phyloP scores from a whole-genome alignment of 2,329 filamentous ascomycete species.

The Sarocladium brachiariae region DNA sequence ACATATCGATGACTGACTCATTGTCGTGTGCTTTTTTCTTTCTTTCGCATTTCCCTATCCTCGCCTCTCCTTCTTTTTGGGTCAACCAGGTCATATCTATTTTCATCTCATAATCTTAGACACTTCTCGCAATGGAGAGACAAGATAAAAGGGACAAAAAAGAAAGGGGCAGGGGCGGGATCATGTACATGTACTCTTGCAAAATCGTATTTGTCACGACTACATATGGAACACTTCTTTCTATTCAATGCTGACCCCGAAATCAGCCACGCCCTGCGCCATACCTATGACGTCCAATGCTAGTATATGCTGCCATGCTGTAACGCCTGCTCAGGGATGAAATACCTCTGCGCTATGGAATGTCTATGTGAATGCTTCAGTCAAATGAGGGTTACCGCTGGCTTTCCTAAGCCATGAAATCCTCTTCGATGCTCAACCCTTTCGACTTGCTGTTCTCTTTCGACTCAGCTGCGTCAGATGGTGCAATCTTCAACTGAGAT shows the following conservation, averaged over 20 bases:
- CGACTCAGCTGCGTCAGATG: conserved; percentile 13
- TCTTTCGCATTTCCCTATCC: neutral
- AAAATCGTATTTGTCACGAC: neutral
- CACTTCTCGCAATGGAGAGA: neutral
- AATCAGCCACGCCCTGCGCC: neutral
- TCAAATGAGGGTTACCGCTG: neutral
- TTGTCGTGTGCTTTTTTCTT: neutral
- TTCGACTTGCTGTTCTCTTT: conserved; percentile 13
- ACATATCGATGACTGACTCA: neutral
- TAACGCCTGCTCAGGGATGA: too few species aligned
- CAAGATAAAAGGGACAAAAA: too few species aligned
- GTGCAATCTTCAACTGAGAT: conserved; percentile 32
- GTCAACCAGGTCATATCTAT: neutral
- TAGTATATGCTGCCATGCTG: too few species aligned
- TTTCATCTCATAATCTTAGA: conserved; percentile 1
- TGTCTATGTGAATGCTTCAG: too few species aligned
- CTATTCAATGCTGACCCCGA: neutral
- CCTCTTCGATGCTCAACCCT: conserved; percentile 32
- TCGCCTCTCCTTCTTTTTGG: neutral
- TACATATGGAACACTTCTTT: neutral
- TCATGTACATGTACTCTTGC: neutral
- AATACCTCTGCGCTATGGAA: too few species aligned
- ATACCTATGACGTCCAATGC: too few species aligned
- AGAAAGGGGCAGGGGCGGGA: too few species aligned
- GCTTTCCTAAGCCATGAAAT: conserved; percentile 34